Conservation (phyloP, 2,329 filamentous ascomycete species). For the Cryphonectria parasitica region DNA sequence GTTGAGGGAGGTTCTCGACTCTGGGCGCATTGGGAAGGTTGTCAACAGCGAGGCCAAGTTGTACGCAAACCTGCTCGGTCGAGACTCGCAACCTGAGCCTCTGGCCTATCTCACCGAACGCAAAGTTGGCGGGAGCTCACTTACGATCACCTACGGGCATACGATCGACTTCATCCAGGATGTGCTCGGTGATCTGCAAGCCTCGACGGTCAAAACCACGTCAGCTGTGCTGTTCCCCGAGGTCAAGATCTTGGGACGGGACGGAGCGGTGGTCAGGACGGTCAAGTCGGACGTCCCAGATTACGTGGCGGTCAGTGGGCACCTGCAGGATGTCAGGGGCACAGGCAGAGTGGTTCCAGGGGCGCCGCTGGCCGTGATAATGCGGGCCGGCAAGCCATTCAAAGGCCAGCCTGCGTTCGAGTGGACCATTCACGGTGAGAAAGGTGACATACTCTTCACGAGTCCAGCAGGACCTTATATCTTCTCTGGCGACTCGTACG, state of each 20-base stretch:
- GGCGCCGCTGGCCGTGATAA: conserved; percentile 49
- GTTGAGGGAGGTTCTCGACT: conserved; percentile 46
- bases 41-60: conserved; percentile 38
- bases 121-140: conserved; percentile 7
- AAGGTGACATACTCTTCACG: conserved; percentile 52
- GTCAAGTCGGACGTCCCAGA: conserved; percentile 36
- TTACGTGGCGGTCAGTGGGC: conserved; percentile 39
- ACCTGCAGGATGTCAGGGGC: conserved; percentile 35
- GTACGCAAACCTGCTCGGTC: conserved; percentile 15
- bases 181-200: conserved; percentile 16
- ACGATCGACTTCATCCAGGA: conserved; percentile 19
- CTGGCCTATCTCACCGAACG: conserved; percentile 16
- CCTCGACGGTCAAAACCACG: background rate
- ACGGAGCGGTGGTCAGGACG: conserved; percentile 24
- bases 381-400: conserved; percentile 54
- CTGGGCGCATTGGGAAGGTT: conserved; percentile 49
- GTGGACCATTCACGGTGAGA: conserved; percentile 57
- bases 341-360: conserved; percentile 34
- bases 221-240: conserved; percentile 15
- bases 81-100: conserved; percentile 32
- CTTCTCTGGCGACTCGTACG: conserved; percentile 33
- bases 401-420: conserved; percentile 48
- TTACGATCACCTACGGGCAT: conserved; percentile 19
- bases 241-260: background rate
- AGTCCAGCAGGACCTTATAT: conserved; percentile 34